Conservation (phyloP, 495 filamentous ascomycete genomes). For the Annulohypoxylon stygium region DNA sequence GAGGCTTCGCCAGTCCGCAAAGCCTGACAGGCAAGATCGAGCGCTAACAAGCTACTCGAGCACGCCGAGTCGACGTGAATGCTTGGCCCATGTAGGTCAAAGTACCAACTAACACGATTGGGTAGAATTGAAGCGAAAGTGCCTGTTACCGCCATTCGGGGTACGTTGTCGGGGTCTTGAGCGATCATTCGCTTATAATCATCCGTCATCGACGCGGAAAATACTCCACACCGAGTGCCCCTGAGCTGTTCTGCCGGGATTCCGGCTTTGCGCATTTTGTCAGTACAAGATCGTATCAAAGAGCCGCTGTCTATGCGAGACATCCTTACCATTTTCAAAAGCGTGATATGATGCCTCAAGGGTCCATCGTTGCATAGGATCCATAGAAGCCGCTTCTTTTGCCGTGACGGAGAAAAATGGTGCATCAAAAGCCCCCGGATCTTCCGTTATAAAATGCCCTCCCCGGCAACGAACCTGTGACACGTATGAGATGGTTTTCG, state of each 20-base stretch:
- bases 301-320: not conserved
- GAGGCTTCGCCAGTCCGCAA: conserved; percentile 64
- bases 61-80: conserved; percentile 84
- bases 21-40: conserved; percentile 79
- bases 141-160: conserved; percentile 45
- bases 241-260: conserved; percentile 40
- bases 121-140: conserved; percentile 58
- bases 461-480: conserved; percentile 38
- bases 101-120: conserved; percentile 67
- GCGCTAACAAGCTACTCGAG: conserved; percentile 70
- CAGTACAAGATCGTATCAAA: conserved; percentile 1
- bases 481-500: conserved; percentile 6
- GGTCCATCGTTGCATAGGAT: conserved; percentile 52
- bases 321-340: conserved; percentile 51
- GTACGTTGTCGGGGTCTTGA: conserved; percentile 48
- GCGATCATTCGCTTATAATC: conserved; percentile 50
- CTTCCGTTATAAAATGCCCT: conserved; percentile 56
- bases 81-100: conserved; percentile 60
- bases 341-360: conserved; percentile 68
- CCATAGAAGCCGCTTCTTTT: conserved; percentile 62
- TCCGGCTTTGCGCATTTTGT: conserved; percentile 37
- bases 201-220: conserved; percentile 48
- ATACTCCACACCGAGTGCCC: conserved; percentile 49
- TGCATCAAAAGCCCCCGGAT: conserved; percentile 62
- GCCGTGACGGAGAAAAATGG: conserved; percentile 70